Evolutionary conservation across 495 filamentous ascomycete genomes (phyloP).

Genomic region (Daldinia vernicosa): DNA sequence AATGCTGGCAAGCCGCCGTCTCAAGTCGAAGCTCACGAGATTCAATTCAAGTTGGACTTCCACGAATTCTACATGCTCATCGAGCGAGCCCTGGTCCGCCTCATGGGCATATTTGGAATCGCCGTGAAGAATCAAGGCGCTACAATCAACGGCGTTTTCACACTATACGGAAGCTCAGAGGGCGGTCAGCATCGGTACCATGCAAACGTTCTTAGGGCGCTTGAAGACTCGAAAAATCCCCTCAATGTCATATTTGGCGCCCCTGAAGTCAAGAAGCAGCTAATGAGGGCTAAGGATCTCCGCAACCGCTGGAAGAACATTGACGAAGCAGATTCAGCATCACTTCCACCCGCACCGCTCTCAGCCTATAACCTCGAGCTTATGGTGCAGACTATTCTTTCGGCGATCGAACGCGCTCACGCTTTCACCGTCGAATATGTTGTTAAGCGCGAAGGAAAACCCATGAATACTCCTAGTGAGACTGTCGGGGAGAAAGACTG

Average conservation of each 20-base stretch:
- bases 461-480: slow-evolving; percentile 11
- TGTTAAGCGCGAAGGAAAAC: slow-evolving; percentile 46
- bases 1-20: slow-evolving; percentile 38
- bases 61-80: slow-evolving; percentile 74
- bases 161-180: slow-evolving; percentile 6
- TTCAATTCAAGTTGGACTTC: slow-evolving; percentile 77
- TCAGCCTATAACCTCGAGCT: slow-evolving; percentile 64
- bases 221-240: slow-evolving; percentile 60
- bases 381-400: slow-evolving; percentile 58
- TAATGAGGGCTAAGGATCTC: slow-evolving; percentile 69
- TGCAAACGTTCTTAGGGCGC: slow-evolving; percentile 67
- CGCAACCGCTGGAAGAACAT: slow-evolving; percentile 75
- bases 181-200: slow-evolving; percentile 63
- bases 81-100: slow-evolving; percentile 69
- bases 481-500: slow-evolving; percentile 54
- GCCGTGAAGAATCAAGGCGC: slow-evolving; percentile 46
- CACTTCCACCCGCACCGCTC: slow-evolving; percentile 51
- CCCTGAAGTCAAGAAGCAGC: slow-evolving; percentile 56
- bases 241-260: slow-evolving; percentile 60
- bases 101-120: slow-evolving; percentile 66
- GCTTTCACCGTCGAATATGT: slow-evolving; percentile 45
- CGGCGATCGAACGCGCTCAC: slow-evolving; percentile 52
- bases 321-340: slow-evolving; percentile 48
- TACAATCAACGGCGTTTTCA: slow-evolving; percentile 3
- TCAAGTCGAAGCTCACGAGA: slow-evolving; percentile 55